These are phyloP conservation scores for Paecilomyces variotii DNA, from an alignment of 2,329 filamentous ascomycete genomes.

Conservation along the genomic window DNA sequence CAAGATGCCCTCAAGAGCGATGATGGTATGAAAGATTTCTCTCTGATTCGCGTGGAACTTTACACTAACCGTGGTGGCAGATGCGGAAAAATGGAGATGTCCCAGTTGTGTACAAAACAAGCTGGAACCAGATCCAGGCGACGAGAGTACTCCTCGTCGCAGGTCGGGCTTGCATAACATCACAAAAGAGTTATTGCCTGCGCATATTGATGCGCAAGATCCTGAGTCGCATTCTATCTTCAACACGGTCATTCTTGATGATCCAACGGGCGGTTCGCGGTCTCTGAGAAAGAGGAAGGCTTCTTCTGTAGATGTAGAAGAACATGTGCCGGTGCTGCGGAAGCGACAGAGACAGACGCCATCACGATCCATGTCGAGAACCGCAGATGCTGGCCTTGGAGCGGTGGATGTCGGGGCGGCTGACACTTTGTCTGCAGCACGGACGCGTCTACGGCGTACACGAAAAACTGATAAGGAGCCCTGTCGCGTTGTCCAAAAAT, in stretches of 20 bases:
- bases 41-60: slow-evolving; percentile 19
- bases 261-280: slow-evolving; percentile 67
- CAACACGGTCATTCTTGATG: slow-evolving; percentile 62
- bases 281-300: slow-evolving; percentile 78
- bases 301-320: slow-evolving; percentile 57
- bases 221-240: slow-evolving; percentile 71
- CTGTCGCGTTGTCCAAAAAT: slow-evolving; percentile 32
- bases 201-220: slow-evolving; percentile 55
- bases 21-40: slow-evolving; percentile 48
- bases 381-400: slow-evolving; percentile 8
- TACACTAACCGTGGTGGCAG: slow-evolving; percentile 40
- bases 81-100: slow-evolving; percentile 55
- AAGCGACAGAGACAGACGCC: slow-evolving; percentile 35
- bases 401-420: not conserved
- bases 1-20: slow-evolving; percentile 54
- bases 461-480: slow-evolving; percentile 36
- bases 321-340: slow-evolving; percentile 39
- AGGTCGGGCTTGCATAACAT: slow-evolving; percentile 58
- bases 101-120: slow-evolving; percentile 44
- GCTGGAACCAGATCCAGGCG: slow-evolving; percentile 22
- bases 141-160: slow-evolving; percentile 26
- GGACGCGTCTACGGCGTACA: slow-evolving; percentile 52
- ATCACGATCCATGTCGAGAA: slow-evolving; percentile 13
- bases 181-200: slow-evolving; percentile 63
- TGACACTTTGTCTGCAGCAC: slow-evolving; percentile 14